Evolutionary conservation across 2,329 filamentous ascomycete species (phyloP), one percentile per base, ranked within the genome.

Genomic region (Fusarium brachygibbosum): DNA sequence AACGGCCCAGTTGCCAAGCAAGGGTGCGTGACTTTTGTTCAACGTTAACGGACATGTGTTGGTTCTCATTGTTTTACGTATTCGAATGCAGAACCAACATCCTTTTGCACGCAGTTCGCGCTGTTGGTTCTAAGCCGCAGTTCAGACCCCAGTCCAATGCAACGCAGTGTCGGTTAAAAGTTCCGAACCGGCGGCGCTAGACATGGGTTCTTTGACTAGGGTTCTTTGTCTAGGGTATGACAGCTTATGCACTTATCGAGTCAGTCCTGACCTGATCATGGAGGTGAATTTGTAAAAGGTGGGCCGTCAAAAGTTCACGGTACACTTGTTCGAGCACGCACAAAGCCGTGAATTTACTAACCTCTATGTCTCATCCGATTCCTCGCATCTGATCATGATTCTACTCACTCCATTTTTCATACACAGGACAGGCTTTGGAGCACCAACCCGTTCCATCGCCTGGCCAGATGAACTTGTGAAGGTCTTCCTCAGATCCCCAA

Each of bases 101-200:
- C 14, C 11, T 42, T 42, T 3, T 21, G 21, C 5, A 28, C n/a
- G 14, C 1, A 28, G 9, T 28, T 21, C 23, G 23, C 17, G 41
- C 16, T 44, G 41, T 44, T 44, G 41, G 41, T 16, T 44, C 40
- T n/a, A 29, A n/a, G 1, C 40, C 25, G 40, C 16, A 44, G 38
- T 13, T 29, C 40, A 2, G 23, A 17, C 40, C 25, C 23, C 23
- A 44, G 12, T 6, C 3, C 8, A 16, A 44, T 44, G 41, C 17
- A 44, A 29, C 41, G 41, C 41, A 28, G 41, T 44, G 41, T 28
- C 28, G n/a, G 41, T 44, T 44, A 44, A 44, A 29, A 44, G 41
- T 16, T 28, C 41, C 41, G 23, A 25, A n/a, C 41, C 23, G 23
- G 41, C 16, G 14, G 28, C 41, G 9, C 41, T 44, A 44, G 23